Base-by-base conservation (phyloP, 2,329 filamentous ascomycete species). In the Sporothrix globosa region DNA sequence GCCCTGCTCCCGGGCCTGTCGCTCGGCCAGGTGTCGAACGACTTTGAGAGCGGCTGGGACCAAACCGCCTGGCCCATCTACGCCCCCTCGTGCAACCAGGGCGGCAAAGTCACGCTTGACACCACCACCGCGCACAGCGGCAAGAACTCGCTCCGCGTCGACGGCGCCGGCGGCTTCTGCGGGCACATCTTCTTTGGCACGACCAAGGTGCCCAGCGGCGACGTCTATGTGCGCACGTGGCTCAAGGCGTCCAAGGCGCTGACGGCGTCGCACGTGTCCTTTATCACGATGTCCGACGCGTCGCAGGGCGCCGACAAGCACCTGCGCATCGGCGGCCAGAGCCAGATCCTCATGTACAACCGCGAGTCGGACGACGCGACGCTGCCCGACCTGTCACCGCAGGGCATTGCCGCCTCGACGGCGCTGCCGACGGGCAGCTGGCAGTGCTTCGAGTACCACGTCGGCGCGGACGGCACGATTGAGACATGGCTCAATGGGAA, bases 281-380 rank as follows among this genome's bases (percentile, higher is more conserved):
- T 89, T 81, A 88, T 89, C 79, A 88, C 86, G 24, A 88, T 89
- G 86, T 84, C 86, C 2, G 87, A 89, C 78, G 80, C 85, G 0
- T 81, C 84, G 1, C 85, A 86, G 72, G 85, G 83, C 71, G 77
- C 77, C 58, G 83, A 84, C 69, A 88, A 89, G 78, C 86, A 89
- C 75, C 84, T 89, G 44, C 86, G 87, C 70, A 88, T 89, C 71
- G 86, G 87, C 56, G 87, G 86, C 5, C 87, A 88, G 77, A 84
- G 79, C 79, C 82, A 84, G 73, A 88, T 89, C 75, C 78, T 89
- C 46, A 88, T 89, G 86, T 89, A 85, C 81, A 89, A 89, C 82
- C 86, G 86, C 77, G 87, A 89, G 75, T 82, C 83, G 19, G 86
- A 89, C 77, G 87, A 89, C 72, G 87, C 87, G 0, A 89, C 87